These are phyloP conservation scores for Scalesia atractyloides DNA, from an alignment of 129 eudicot genomes.

Conservation along the genomic window DNA sequence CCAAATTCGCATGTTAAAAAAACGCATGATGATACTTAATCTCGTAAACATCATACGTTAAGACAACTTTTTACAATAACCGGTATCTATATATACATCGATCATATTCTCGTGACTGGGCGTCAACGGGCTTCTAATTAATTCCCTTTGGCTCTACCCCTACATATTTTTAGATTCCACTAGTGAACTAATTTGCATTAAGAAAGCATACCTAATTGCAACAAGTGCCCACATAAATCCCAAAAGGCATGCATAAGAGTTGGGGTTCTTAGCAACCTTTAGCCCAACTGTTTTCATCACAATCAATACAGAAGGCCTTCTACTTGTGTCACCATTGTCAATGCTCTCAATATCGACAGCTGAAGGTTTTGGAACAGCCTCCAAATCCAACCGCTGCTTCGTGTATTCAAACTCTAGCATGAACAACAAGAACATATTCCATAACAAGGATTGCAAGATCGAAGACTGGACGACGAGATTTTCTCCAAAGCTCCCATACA, in stretches of 20 bases:
- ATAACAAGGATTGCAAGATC: conserved; percentile 44
- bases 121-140: no score
- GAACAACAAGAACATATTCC: conserved; percentile 45
- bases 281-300: conserved; percentile 53
- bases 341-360: conserved; percentile 33
- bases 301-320: conserved; percentile 36
- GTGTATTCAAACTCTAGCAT: conserved; percentile 43
- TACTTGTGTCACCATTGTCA: background rate
- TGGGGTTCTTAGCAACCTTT: conserved; percentile 58
- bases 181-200: background rate
- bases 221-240: conserved; percentile 66
- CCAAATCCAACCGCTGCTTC: conserved; percentile 12
- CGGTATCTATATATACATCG: no score
- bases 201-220: conserved; percentile 48
- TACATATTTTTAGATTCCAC: background rate
- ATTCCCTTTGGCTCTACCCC: no score
- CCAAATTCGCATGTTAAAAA: no score
- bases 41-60: no score
- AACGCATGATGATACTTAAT: no score
- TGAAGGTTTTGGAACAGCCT: background rate
- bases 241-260: conserved; percentile 59
- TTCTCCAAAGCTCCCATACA: conserved; percentile 49
- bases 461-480: conserved; percentile 49
- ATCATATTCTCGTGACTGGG: no score
- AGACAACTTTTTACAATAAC: no score